A percentile compares a stretch with the other conserved stretches of the same genome.
These are phyloP conservation scores for Dipteronia dyeriana DNA, from an alignment of 345 rosid species.

Conservation along the genomic window DNA sequence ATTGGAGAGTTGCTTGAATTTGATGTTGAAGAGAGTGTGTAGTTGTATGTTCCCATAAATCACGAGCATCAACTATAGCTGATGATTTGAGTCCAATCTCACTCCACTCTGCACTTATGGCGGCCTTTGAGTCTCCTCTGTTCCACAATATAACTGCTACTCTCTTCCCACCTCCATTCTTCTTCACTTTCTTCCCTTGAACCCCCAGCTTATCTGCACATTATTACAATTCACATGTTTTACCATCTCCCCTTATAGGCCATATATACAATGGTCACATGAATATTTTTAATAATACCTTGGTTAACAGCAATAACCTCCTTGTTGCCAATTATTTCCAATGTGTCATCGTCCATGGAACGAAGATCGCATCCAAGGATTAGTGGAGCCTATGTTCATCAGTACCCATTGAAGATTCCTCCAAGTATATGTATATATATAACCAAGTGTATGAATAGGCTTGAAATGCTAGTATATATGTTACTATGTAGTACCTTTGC, in stretches of 20 bases:
- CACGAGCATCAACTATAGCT: constrained; percentile 21
- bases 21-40: constrained; percentile 4
- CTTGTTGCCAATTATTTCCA: constrained; percentile 28
- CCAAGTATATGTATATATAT: not conserved
- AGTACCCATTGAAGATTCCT: too few species aligned
- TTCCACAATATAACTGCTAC: constrained; percentile 41
- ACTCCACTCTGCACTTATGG: constrained; percentile 32
- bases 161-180: constrained; percentile 19
- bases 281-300: constrained; percentile 24
- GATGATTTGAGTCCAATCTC: constrained; percentile 33
- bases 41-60: constrained; percentile 40
- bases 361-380: constrained; percentile 36
- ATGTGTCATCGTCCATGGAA: constrained; percentile 29
- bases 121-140: constrained; percentile 24
- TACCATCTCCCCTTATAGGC: too few species aligned
- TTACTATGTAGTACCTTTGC: constrained; percentile 17
- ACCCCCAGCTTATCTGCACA: constrained; percentile 38
- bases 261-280: too few species aligned
- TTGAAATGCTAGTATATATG: not conserved
- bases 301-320: constrained; percentile 47
- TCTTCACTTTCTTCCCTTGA: constrained; percentile 42
- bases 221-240: too few species aligned
- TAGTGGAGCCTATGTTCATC: constrained; percentile 32
- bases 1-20: constrained; percentile 31
- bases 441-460: too few species aligned